phyloP scores from a whole-genome alignment of 2,329 filamentous ascomycete genomes.

The Aspergillus pseudoviridinutans region DNA sequence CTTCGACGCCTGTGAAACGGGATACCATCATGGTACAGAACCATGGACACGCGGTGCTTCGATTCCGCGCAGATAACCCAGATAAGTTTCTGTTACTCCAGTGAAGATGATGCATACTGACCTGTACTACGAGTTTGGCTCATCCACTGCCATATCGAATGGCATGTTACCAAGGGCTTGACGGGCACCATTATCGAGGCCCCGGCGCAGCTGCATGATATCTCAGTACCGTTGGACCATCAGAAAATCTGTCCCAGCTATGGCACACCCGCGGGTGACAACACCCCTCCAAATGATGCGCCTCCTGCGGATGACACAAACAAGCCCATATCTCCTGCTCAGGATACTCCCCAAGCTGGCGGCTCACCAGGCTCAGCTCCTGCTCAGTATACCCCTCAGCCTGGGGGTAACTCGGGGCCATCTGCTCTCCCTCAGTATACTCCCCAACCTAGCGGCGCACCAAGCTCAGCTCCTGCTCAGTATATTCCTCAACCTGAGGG shows the following conservation, averaged over 20 bases:
- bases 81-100: slow-evolving; percentile 14
- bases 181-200: slow-evolving; percentile 30
- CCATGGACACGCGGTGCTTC: slow-evolving; percentile 28
- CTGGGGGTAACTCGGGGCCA: too few relatives aligned
- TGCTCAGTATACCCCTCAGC: too few relatives aligned
- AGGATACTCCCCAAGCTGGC: too few relatives aligned
- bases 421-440: too few relatives aligned
- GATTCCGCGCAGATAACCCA: slow-evolving; percentile 35
- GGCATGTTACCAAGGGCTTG: slow-evolving; percentile 32
- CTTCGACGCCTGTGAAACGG: slow-evolving; percentile 25
- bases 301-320: not conserved
- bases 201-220: slow-evolving; percentile 16
- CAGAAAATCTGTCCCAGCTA: not conserved
- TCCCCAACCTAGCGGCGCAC: too few relatives aligned
- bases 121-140: slow-evolving; percentile 25
- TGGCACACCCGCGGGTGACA: not conserved
- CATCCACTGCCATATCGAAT: slow-evolving; percentile 36
- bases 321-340: not conserved
- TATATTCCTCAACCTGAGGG: too few relatives aligned
- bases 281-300: not conserved
- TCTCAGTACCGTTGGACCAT: slow-evolving; percentile 4
- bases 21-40: slow-evolving; percentile 35
- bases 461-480: too few relatives aligned
- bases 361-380: too few relatives aligned
- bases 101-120: not conserved